Evolutionary conservation across 805 yeast genomes (phyloP).

Genomic region (Metschnikowia gelsemii): DNA sequence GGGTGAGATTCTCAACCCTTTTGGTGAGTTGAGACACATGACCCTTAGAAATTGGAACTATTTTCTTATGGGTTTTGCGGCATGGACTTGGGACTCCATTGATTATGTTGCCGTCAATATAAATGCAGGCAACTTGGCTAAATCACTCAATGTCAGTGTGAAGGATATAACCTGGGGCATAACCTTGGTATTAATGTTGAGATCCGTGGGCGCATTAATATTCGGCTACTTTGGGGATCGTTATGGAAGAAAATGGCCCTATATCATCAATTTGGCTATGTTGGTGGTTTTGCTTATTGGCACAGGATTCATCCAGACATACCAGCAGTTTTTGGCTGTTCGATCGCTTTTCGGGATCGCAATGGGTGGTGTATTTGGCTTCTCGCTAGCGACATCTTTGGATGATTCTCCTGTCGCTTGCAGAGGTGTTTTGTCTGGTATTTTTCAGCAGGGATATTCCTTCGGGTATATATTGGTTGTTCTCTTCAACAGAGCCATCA

Average conservation of each 20-base stretch:
- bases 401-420: slow-evolving; percentile 62
- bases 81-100: slow-evolving; percentile 68
- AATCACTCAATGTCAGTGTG: slow-evolving; percentile 42
- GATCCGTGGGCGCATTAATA: slow-evolving; percentile 62
- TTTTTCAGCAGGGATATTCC: slow-evolving; percentile 80
- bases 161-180: slow-evolving; percentile 68
- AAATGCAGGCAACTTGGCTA: slow-evolving; percentile 49
- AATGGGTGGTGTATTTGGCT: slow-evolving; percentile 72
- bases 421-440: slow-evolving; percentile 60
- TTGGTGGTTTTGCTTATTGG: slow-evolving; percentile 57
- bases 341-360: slow-evolving; percentile 66
- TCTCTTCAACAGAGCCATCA: slow-evolving; percentile 60
- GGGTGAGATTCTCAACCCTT: slow-evolving; percentile 37
- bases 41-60: slow-evolving; percentile 45
- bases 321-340: slow-evolving; percentile 57
- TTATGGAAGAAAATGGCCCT: slow-evolving; percentile 62
- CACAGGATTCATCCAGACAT: slow-evolving; percentile 59
- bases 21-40: slow-evolving; percentile 27
- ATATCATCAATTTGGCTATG: slow-evolving; percentile 41
- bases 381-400: slow-evolving; percentile 63
- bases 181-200: slow-evolving; percentile 63
- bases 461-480: slow-evolving; percentile 67
- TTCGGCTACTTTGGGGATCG: slow-evolving; percentile 62
- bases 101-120: slow-evolving; percentile 61
- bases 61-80: slow-evolving; percentile 51